Conservation (phyloP, 2,329 filamentous ascomycete genomes). For the Teratosphaeria gauchensis region DNA sequence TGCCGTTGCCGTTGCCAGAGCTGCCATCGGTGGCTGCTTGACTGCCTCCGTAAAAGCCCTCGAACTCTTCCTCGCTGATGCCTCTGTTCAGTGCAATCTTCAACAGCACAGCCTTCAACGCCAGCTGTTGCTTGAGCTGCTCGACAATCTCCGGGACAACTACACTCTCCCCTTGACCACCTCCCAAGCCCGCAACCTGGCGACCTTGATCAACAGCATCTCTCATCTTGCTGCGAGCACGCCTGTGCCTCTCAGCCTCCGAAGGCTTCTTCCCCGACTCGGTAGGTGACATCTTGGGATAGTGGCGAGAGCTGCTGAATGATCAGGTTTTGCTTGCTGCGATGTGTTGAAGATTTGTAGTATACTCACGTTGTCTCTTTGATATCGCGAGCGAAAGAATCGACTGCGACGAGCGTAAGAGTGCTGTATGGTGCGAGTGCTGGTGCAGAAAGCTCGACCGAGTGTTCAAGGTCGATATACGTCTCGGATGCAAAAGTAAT, state of each 20-base stretch:
- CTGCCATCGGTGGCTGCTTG: background rate
- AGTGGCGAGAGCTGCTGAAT: background rate
- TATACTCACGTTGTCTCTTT: background rate
- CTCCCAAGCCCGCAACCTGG: background rate
- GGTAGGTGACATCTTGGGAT: background rate
- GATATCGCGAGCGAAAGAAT: background rate
- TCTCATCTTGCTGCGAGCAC: background rate
- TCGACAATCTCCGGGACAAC: background rate
- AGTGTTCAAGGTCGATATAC: background rate
- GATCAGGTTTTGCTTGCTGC: background rate
- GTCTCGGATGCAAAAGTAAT: background rate
- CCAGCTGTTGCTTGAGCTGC: background rate
- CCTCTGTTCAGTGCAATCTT: background rate
- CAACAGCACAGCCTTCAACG: background rate
- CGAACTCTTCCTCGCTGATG: background rate
- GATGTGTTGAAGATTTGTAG: background rate
- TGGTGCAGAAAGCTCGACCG: background rate
- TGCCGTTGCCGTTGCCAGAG: background rate
- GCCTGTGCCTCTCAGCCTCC: background rate
- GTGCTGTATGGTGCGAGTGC: background rate
- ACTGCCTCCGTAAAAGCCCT: background rate
- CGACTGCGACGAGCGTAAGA: background rate
- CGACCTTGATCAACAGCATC: background rate
- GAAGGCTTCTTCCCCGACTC: background rate
- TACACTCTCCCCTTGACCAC: background rate